Conservation (phyloP, 306 rosid genomes). For the Rosa persica region DNA sequence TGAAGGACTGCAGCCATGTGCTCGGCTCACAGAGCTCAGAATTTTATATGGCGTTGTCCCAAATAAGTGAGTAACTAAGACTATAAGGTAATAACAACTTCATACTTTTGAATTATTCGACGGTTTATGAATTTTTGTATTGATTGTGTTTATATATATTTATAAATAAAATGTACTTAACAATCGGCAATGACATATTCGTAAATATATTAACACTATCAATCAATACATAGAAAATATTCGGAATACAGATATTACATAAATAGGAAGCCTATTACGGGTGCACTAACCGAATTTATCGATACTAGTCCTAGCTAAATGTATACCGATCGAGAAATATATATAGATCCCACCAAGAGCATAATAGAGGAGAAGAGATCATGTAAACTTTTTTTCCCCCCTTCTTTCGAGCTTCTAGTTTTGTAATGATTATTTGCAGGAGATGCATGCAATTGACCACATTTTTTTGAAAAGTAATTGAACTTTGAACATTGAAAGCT, state of each 20-base stretch:
- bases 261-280: no score
- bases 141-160: not conserved
- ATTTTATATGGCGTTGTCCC: not conserved
- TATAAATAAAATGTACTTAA: no score
- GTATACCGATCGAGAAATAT: not conserved
- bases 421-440: not conserved
- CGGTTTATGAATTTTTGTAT: no score
- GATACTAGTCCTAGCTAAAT: no score
- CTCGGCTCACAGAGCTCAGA: constrained; percentile 27
- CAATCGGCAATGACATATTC: not conserved
- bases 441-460: not conserved
- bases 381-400: not conserved
- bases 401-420: not conserved
- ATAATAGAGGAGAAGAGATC: not conserved
- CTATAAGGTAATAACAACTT: not conserved
- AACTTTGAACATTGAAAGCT: not conserved
- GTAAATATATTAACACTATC: not conserved
- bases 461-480: not conserved
- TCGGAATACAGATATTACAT: no score
- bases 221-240: no score
- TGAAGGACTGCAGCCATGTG: constrained; percentile 55
- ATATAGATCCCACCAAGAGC: not conserved
- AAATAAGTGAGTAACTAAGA: no score
- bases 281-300: no score
- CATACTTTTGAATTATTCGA: not conserved